A percentile compares a stretch with the other conserved stretches of the same genome.
These are phyloP conservation scores for Amphibolis antarctica DNA, from an alignment of 106 monocot species.

Conservation along the genomic window DNA sequence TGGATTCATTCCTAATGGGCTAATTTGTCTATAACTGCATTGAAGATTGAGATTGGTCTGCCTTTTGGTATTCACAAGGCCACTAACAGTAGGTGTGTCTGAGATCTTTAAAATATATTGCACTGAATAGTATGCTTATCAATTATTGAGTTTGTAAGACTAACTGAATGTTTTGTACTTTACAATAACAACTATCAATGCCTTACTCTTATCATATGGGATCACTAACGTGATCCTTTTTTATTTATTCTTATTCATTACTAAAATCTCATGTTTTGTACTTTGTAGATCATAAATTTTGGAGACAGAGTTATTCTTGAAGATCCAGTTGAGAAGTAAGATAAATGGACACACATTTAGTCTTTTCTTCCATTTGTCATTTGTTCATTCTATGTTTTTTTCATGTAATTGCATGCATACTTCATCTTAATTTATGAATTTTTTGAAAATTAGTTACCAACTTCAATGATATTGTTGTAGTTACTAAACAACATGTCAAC, in stretches of 20 bases:
- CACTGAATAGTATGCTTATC: neutral
- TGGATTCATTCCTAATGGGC: constrained; percentile 1
- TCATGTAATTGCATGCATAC: neutral
- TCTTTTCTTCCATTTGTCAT: neutral
- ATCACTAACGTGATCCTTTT: too few species aligned
- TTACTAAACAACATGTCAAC: neutral
- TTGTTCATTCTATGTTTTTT: neutral
- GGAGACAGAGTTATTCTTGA: constrained; percentile 90
- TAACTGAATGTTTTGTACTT: constrained; percentile 1
- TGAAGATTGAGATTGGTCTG: neutral
- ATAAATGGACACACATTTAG: neutral
- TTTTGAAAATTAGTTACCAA: neutral
- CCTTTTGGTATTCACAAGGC: neutral
- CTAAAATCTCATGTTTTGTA: neutral
- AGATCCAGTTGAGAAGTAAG: constrained; percentile 79
- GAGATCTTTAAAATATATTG: neutral
- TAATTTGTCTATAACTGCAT: neutral
- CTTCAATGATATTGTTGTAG: neutral
- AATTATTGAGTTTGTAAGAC: neutral
- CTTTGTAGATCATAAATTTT: constrained; percentile 71
- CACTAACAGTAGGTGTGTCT: neutral
- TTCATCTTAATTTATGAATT: neutral
- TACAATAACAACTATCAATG: too few species aligned
- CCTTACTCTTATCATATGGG: too few species aligned
- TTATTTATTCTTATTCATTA: too few species aligned